phyloP scores from a whole-genome alignment of 2,329 filamentous ascomycete species.

The Myriosclerotinia scirpicola region DNA sequence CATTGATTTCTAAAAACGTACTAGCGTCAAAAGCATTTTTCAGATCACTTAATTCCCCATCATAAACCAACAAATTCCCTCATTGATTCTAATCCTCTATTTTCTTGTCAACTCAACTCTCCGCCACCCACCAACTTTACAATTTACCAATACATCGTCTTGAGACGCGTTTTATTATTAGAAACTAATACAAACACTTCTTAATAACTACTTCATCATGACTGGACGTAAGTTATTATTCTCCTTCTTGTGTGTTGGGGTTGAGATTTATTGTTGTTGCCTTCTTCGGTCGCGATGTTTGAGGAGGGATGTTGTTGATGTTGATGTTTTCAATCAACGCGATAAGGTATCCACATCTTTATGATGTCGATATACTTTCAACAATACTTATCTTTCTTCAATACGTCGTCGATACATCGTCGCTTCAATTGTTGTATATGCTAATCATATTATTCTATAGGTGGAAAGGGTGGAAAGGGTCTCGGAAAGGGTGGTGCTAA shows the following conservation, averaged over 20 bases:
- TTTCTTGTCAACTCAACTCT: conserved; percentile 20
- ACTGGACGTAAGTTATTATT: conserved; percentile 55
- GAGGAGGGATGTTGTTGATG: neutral
- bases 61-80: conserved; percentile 18
- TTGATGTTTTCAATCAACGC: conserved; percentile 18
- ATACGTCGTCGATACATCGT: conserved; percentile 54
- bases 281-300: conserved; percentile 20
- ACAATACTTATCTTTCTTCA: conserved; percentile 49
- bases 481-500: conserved; percentile 98
- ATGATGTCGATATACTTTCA: conserved; percentile 12
- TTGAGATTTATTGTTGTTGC: conserved; percentile 51
- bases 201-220: conserved; percentile 49
- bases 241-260: conserved; percentile 23
- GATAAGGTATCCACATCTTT: conserved; percentile 18
- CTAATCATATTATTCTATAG: conserved; percentile 25
- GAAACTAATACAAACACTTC: conserved; percentile 31
- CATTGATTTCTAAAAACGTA: conserved; percentile 15
- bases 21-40: conserved; percentile 18
- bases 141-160: conserved; percentile 24
- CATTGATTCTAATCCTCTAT: neutral
- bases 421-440: neutral
- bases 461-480: conserved; percentile 77
- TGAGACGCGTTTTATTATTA: conserved; percentile 26
- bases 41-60: conserved; percentile 6
- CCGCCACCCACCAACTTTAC: neutral